phyloP scores from a whole-genome alignment of 768 basidiomycete genomes.

The Hortiboletus campestris region DNA sequence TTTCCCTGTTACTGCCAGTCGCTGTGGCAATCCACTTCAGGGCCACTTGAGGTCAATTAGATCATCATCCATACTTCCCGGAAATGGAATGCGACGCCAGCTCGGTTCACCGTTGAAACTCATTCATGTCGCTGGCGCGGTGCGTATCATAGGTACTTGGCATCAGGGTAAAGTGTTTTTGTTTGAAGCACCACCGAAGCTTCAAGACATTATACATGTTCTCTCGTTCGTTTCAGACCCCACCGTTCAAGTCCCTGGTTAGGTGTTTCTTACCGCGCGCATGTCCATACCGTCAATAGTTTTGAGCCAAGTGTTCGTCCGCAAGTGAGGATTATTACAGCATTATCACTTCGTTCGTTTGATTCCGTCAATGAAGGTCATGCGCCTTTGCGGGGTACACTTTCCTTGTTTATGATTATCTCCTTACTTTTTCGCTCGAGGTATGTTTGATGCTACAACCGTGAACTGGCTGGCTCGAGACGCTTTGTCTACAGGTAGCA shows the following conservation, averaged over 20 bases:
- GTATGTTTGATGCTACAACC: conserved; percentile 4
- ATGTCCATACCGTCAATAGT: conserved; percentile 1
- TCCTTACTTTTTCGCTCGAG: conserved; percentile 28
- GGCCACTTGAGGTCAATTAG: too few species aligned
- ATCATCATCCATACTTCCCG: too few species aligned
- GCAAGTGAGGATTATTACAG: conserved; percentile 15
- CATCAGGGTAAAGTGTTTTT: too few species aligned
- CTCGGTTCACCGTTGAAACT: background rate
- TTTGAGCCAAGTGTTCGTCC: conserved; percentile 10
- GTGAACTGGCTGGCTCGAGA: background rate
- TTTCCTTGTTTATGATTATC: conserved; percentile 26
- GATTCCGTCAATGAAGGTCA: background rate
- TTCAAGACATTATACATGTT: too few species aligned
- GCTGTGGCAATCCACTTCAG: too few species aligned
- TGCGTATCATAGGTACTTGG: background rate
- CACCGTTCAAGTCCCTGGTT: background rate
- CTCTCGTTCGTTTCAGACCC: too few species aligned
- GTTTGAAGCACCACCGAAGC: too few species aligned
- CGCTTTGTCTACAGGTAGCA: conserved; percentile 7
- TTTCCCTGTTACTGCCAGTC: too few species aligned
- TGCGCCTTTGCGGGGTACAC: conserved; percentile 17
- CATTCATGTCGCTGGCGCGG: too few species aligned
- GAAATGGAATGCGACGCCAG: too few species aligned
- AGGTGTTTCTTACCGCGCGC: too few species aligned
- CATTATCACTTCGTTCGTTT: background rate